phyloP scores from a whole-genome alignment of 108 stramenopile species.

The Discostella stelligeroides region DNA sequence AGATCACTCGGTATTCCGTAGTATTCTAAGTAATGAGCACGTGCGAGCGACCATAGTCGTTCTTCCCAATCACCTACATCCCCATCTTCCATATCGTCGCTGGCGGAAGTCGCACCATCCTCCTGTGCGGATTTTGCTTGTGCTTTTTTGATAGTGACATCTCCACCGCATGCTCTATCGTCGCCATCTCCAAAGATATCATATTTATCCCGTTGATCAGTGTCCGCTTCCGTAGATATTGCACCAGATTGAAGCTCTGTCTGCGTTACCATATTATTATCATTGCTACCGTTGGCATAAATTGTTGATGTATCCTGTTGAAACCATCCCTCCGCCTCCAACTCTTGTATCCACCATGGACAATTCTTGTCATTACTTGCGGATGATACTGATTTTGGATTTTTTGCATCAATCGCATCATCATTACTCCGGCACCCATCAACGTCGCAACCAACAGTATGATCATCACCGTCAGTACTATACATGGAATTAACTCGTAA shows the following conservation, averaged over 20 bases:
- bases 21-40: conserved; percentile 38
- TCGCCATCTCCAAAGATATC: conserved; percentile 12
- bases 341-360: conserved; percentile 47
- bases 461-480: not conserved
- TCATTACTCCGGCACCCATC: not conserved
- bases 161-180: not conserved
- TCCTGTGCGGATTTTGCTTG: not conserved
- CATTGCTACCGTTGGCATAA: conserved; percentile 11
- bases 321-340: conserved; percentile 44
- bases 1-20: not conserved
- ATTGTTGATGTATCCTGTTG: conserved; percentile 40
- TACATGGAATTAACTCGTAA: conserved; percentile 25
- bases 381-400: not conserved
- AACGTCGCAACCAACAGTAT: not conserved
- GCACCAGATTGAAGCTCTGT: not conserved
- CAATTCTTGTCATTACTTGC: conserved; percentile 14
- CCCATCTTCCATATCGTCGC: conserved; percentile 25
- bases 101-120: conserved; percentile 36
- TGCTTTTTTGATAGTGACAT: not conserved
- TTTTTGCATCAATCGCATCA: conserved; percentile 6
- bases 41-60: conserved; percentile 45
- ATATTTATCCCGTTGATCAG: conserved; percentile 13
- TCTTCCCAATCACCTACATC: conserved; percentile 54
- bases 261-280: not conserved
- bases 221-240: conserved; percentile 2